phyloP scores from a whole-genome alignment of 164 flowering plant species.

The Kalanchoe fedtschenkoi region DNA sequence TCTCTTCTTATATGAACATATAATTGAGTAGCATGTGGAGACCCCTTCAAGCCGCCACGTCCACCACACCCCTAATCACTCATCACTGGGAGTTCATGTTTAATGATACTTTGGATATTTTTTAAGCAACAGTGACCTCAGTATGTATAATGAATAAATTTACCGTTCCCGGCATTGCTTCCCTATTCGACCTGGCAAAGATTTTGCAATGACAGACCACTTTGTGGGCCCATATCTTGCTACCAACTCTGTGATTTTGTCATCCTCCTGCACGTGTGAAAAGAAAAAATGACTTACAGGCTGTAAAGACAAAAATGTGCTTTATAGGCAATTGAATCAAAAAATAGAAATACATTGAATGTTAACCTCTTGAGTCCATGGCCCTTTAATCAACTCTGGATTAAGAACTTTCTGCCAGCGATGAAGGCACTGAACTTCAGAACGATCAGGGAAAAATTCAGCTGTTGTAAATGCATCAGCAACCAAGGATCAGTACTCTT shows the following conservation, averaged over 20 bases:
- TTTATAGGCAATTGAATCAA: not conserved
- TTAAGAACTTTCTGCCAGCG: constrained; percentile 98
- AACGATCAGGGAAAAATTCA: constrained; percentile 79
- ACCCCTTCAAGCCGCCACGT: too few relatives aligned
- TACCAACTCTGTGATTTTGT: constrained; percentile 65
- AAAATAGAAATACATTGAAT: constrained; percentile 1
- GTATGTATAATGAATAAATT: not conserved
- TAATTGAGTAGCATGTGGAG: too few relatives aligned
- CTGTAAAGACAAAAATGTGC: not conserved
- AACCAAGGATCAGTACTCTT: not conserved
- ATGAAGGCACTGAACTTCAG: constrained; percentile 97
- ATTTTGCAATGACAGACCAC: constrained; percentile 91
- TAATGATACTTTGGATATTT: not conserved
- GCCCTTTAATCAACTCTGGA: constrained; percentile 96
- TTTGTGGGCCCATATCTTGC: constrained; percentile 75
- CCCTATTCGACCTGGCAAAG: constrained; percentile 95
- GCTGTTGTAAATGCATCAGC: constrained; percentile 38
- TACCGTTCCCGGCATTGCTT: constrained; percentile 99
- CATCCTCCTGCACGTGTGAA: constrained; percentile 67
- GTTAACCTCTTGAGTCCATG: constrained; percentile 92
- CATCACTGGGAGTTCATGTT: not conserved
- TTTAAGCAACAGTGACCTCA: not conserved
- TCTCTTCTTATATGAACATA: too few relatives aligned
- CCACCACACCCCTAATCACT: too few relatives aligned
- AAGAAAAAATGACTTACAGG: constrained; percentile 1